These are phyloP conservation scores for Sclerotinia minor DNA, from an alignment of 2,329 filamentous ascomycete species.

Conservation along the genomic window DNA sequence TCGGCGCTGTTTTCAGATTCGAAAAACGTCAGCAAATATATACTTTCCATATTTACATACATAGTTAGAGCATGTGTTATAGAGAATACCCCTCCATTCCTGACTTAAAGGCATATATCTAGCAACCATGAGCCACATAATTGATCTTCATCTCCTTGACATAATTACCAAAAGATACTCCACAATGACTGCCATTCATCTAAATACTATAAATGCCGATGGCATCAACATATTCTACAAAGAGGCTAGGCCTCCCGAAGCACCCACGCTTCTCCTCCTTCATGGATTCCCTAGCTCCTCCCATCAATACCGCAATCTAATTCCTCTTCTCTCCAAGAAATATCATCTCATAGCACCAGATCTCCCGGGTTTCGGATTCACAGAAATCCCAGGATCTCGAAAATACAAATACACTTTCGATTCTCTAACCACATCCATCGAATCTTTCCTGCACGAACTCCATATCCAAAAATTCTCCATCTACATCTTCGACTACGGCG, in stretches of 20 bases:
- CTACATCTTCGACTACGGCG: constrained; percentile 65
- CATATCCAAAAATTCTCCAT: constrained; percentile 51
- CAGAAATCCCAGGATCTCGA: constrained; percentile 49
- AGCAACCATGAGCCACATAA: constrained; percentile 10
- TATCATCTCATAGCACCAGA: constrained; percentile 56
- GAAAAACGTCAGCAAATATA: not conserved
- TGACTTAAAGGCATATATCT: not conserved
- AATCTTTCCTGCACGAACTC: constrained; percentile 51
- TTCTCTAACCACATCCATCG: constrained; percentile 50
- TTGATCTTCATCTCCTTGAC: not conserved
- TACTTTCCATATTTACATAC: not conserved
- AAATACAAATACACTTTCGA: constrained; percentile 57
- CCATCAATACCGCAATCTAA: constrained; percentile 48
- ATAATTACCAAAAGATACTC: not conserved
- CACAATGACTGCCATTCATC: not conserved
- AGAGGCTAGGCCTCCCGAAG: constrained; percentile 39
- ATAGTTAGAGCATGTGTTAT: constrained; percentile 6
- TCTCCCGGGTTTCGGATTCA: constrained; percentile 61
- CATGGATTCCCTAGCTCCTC: constrained; percentile 51
- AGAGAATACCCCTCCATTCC: not conserved
- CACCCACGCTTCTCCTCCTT: constrained; percentile 46
- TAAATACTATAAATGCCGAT: constrained; percentile 36
- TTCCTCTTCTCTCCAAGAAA: constrained; percentile 45
- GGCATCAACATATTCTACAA: constrained; percentile 48
- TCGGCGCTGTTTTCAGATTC: not conserved